phyloP scores from a whole-genome alignment of 805 yeast species.

The Metschnikowia noctiluminum region DNA sequence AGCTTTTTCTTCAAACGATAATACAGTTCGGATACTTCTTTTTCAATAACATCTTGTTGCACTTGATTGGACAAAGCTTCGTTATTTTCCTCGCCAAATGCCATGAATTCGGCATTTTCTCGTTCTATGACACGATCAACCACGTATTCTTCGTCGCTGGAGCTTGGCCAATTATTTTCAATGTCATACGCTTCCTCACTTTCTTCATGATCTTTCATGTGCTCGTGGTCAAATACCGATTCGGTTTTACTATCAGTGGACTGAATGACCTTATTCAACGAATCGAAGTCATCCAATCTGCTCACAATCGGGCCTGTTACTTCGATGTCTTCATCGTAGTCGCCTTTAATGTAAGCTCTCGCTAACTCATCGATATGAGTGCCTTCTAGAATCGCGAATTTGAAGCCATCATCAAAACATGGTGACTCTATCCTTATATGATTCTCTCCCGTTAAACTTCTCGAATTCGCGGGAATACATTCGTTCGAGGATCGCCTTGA shows the following conservation, averaged over 20 bases:
- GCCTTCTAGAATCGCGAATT: no score
- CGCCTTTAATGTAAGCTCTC: conserved; percentile 54
- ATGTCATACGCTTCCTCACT: no score
- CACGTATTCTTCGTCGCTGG: conserved; percentile 29
- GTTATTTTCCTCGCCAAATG: conserved; percentile 19
- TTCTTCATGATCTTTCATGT: no score
- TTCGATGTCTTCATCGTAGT: conserved; percentile 57
- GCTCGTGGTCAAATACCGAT: not conserved
- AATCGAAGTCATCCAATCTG: conserved; percentile 51
- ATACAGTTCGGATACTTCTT: conserved; percentile 55
- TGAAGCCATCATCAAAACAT: not conserved
- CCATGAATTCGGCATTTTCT: conserved; percentile 13
- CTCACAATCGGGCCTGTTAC: conserved; percentile 57
- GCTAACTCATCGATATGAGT: conserved; percentile 50
- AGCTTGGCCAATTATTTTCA: conserved; percentile 1
- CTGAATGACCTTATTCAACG: conserved; percentile 47
- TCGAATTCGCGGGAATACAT: no score
- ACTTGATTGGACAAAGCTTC: conserved; percentile 26
- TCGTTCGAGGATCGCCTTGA: no score
- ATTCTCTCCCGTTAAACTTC: no score
- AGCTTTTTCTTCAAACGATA: conserved; percentile 53
- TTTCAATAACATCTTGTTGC: conserved; percentile 30
- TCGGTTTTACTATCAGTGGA: conserved; percentile 15
- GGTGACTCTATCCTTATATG: not conserved
- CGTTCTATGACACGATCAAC: conserved; percentile 45